Percentiles rank a stretch among this genome's conserved stretches.
Evolutionary conservation across 176 grass and related monocot genomes (phyloP).

Genomic region (Elymus sibiricus): DNA sequence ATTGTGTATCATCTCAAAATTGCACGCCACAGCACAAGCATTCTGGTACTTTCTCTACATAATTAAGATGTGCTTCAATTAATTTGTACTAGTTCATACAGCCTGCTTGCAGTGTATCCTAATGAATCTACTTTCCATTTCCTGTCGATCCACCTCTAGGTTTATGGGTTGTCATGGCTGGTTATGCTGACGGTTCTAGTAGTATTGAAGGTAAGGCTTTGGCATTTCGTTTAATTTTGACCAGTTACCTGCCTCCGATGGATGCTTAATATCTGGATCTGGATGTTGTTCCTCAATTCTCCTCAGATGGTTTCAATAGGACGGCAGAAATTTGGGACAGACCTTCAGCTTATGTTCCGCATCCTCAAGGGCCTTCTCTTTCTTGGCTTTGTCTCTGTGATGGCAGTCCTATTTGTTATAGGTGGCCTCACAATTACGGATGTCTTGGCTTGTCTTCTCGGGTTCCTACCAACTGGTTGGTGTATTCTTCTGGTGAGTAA

Average conservation of each 20-base stretch:
- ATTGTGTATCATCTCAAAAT: conserved; percentile 97
- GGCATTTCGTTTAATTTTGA: conserved; percentile 18
- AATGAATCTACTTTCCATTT: conserved; percentile 10
- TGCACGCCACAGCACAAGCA: conserved; percentile 52
- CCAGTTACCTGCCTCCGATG: not conserved
- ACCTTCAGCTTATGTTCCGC: conserved; percentile 91
- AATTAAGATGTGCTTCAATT: not conserved
- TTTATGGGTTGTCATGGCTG: conserved; percentile 90
- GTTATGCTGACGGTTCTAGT: conserved; percentile 87
- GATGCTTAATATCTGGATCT: conserved; percentile 9
- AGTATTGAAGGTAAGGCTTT: conserved; percentile 71
- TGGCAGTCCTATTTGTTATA: conserved; percentile 76
- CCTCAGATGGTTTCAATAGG: conserved; percentile 60
- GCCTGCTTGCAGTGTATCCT: not conserved
- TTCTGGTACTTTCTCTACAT: conserved; percentile 59
- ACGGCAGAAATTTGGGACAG: conserved; percentile 45
- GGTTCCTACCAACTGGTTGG: conserved; percentile 93
- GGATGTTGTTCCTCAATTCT: conserved; percentile 16
- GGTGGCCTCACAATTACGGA: conserved; percentile 64
- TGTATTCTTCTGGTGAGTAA: conserved; percentile 86
- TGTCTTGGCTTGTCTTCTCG: conserved; percentile 71
- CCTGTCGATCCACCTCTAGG: conserved; percentile 45
- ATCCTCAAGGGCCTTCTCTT: conserved; percentile 93
- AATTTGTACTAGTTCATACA: not conserved
- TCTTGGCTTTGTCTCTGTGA: conserved; percentile 75